Percentiles rank a stretch among this genome's conserved stretches.
Conservation (phyloP, 306 rosid genomes). For the Cicer bijugum region DNA sequence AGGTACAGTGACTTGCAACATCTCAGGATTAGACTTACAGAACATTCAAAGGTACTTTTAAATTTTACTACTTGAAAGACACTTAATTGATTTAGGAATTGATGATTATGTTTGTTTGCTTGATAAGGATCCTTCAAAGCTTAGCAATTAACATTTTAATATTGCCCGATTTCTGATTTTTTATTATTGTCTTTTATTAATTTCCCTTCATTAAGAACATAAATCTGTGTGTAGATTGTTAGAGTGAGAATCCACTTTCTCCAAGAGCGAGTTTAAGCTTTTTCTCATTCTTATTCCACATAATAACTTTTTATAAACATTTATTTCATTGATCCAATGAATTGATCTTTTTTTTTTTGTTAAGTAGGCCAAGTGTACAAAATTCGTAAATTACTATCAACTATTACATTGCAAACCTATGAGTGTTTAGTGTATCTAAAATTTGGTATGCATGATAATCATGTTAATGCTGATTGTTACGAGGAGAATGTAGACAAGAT, state of each 20-base stretch:
- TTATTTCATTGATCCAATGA: slow-evolving; percentile 7
- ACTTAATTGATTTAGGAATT: slow-evolving; percentile 45
- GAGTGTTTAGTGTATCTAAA: background rate
- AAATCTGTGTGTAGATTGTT: background rate
- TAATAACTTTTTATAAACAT: background rate
- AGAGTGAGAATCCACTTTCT: slow-evolving; percentile 16
- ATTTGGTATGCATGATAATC: slow-evolving; percentile 4
- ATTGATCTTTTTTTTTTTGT: background rate
- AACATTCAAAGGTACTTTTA: slow-evolving; percentile 65
- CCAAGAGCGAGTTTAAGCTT: slow-evolving; percentile 1
- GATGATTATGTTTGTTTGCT: slow-evolving; percentile 40
- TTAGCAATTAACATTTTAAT: slow-evolving; percentile 27
- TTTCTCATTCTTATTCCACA: background rate
- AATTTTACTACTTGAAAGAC: slow-evolving; percentile 29
- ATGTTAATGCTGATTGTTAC: background rate
- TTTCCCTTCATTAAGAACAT: slow-evolving; percentile 20
- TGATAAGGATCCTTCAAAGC: slow-evolving; percentile 33
- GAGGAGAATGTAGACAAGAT: too few relatives aligned
- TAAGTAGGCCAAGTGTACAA: background rate
- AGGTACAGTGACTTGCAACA: slow-evolving; percentile 52
- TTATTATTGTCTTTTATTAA: background rate
- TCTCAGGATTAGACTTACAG: slow-evolving; percentile 73
- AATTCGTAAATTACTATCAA: background rate
- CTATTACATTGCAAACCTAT: slow-evolving; percentile 6
- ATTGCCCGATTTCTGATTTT: slow-evolving; percentile 4